These are phyloP conservation scores for Macrophomina tecta DNA, from an alignment of 2,329 filamentous ascomycete genomes.

Conservation along the genomic window DNA sequence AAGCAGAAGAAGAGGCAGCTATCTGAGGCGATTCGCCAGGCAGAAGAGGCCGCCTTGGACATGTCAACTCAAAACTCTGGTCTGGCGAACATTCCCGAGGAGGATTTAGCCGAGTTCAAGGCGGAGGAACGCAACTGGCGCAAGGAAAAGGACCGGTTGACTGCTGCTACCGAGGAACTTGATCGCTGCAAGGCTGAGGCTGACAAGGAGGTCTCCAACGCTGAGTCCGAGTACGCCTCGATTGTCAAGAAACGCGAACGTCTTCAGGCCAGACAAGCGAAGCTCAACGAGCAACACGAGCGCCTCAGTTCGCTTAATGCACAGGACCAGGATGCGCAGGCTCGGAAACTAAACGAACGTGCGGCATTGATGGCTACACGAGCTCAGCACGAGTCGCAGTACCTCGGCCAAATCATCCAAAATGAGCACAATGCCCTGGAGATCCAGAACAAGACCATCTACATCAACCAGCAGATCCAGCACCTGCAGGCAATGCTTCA, in stretches of 20 bases:
- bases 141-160: slow-evolving; percentile 58
- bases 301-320: slow-evolving; percentile 73
- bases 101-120: slow-evolving; percentile 65
- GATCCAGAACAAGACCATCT: slow-evolving; percentile 44
- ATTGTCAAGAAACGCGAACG: slow-evolving; percentile 74
- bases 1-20: slow-evolving; percentile 78
- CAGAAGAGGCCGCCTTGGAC: slow-evolving; percentile 65
- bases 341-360: slow-evolving; percentile 49
- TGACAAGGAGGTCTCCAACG: slow-evolving; percentile 66
- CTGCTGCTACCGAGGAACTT: slow-evolving; percentile 60
- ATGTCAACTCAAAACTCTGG: slow-evolving; percentile 67
- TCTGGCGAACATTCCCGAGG: slow-evolving; percentile 67
- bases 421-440: slow-evolving; percentile 47
- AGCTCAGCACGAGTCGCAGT: slow-evolving; percentile 44
- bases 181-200: slow-evolving; percentile 67
- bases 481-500: slow-evolving; percentile 50
- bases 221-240: slow-evolving; percentile 68
- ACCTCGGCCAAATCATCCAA: slow-evolving; percentile 46
- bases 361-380: slow-evolving; percentile 44
- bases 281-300: slow-evolving; percentile 74
- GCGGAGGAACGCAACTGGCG: slow-evolving; percentile 64
- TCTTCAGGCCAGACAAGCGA: slow-evolving; percentile 71
- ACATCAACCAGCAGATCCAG: slow-evolving; percentile 44
- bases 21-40: slow-evolving; percentile 74
- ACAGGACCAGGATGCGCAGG: slow-evolving; percentile 68